Evolutionary conservation across 140 eudicot genomes (phyloP).

Genomic region (Bidens hawaiensis): DNA sequence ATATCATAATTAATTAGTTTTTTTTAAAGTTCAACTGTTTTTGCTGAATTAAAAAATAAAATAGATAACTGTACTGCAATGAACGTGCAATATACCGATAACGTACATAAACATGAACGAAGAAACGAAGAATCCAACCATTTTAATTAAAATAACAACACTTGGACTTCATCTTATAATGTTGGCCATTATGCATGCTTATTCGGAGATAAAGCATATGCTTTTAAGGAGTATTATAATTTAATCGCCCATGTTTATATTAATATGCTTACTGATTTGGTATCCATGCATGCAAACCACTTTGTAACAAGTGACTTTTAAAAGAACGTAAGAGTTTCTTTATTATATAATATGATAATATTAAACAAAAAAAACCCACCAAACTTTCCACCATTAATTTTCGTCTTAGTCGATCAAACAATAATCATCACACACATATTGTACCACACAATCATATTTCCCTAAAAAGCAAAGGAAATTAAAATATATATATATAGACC

Average conservation of each 20-base stretch:
- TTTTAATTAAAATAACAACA: neutral
- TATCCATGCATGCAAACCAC: constrained; percentile 17
- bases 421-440: neutral
- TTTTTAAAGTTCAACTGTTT: too few relatives aligned
- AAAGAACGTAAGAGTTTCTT: constrained; percentile 1
- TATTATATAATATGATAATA: neutral
- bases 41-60: too few relatives aligned
- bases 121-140: neutral
- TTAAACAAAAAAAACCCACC: neutral
- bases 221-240: constrained; percentile 9
- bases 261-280: neutral
- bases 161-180: constrained; percentile 8
- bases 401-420: neutral
- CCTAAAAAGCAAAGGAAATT: too few relatives aligned
- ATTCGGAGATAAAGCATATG: constrained; percentile 1
- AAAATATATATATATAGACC: too few relatives aligned
- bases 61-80: too few relatives aligned
- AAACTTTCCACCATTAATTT: neutral
- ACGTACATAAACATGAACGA: neutral
- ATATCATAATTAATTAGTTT: too few relatives aligned
- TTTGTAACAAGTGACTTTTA: neutral
- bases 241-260: neutral
- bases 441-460: too few relatives aligned
- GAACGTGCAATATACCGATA: neutral
- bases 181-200: constrained; percentile 16